Base-by-base conservation (phyloP, 495 filamentous ascomycete genomes). In the Podospora sp. region DNA sequence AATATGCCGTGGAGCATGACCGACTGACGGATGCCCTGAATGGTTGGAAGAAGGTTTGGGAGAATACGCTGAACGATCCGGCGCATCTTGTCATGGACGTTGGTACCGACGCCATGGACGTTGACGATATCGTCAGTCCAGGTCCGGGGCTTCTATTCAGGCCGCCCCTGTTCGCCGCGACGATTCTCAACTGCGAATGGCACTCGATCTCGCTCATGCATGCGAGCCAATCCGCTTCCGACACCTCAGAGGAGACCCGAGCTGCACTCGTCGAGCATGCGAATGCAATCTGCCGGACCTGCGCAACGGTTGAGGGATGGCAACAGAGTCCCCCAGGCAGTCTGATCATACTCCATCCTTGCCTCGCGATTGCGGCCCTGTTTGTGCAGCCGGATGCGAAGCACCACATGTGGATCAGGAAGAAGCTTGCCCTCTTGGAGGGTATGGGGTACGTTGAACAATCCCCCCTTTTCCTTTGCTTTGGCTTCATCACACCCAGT, bases 321-420 rank as follows among this genome's bases (percentile, higher is more conserved):
- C 90, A 90, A 1, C 80, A 87, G 11, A 89, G 87, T 62, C 89
- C 89, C 6, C 82, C 83, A 5, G 93, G 93, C 0, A 85, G 86
- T 49, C 74, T 91, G 49, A 80, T 96, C 21, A 84, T 86, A 27
- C 87, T 91, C 67, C 93, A 96, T 67, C 89, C 92, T 53, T 88
- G 86, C 69, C 78, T 97, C 24, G 90, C 86, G 5, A 89, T 97
- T 53, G 87, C 92, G 7, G 83, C 85, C 36, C 80, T 97, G 65
- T 96, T 94, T 74, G 75, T 97, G 29, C 92, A 89, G 9, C 88
- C 86, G 63, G 90, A 96, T 29, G 69, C 78, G 25, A 87, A 82
- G 73, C 85, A 96, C 75, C 83, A 86, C n/a, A 90, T 89, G 83
- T 99, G 94, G 94, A 83, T 87, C 67, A 88, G 92, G 64, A 85